These are phyloP conservation scores for Colletotrichum echinochloae DNA, from an alignment of 2,329 filamentous ascomycete genomes.

Conservation along the genomic window DNA sequence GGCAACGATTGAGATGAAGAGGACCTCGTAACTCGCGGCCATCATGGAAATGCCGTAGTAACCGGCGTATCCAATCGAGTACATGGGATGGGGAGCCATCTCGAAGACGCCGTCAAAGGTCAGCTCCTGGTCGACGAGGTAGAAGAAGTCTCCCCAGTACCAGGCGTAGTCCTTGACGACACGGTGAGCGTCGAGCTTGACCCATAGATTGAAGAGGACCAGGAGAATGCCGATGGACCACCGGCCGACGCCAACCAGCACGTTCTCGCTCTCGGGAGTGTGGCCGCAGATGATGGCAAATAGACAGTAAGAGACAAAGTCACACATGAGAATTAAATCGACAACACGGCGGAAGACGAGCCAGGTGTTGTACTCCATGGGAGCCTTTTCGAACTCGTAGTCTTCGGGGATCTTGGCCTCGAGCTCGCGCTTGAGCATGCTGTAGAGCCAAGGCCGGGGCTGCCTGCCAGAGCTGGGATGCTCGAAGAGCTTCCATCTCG, in stretches of 20 bases:
- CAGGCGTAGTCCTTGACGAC: conserved; percentile 99
- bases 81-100: conserved; percentile 99
- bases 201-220: conserved; percentile 96
- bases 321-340: conserved; percentile 98
- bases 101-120: conserved; percentile 99
- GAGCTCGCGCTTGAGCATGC: conserved; percentile 86
- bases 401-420: conserved; percentile 95
- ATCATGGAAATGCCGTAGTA: conserved; percentile 99
- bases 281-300: conserved; percentile 91
- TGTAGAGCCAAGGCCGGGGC: conserved; percentile 84
- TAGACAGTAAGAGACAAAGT: conserved; percentile 96
- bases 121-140: conserved; percentile 95
- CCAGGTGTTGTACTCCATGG: conserved; percentile 99
- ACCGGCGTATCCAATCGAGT: conserved; percentile 96
- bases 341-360: conserved; percentile 94
- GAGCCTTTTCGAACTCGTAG: conserved; percentile 92
- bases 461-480: conserved; percentile 84
- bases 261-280: conserved; percentile 77
- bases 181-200: conserved; percentile 96
- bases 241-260: conserved; percentile 76
- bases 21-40: conserved; percentile 96
- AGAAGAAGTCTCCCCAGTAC: conserved; percentile 99
- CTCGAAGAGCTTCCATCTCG: conserved; percentile 87
- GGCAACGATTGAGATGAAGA: conserved; percentile 95
- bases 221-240: conserved; percentile 84